Conservation (phyloP, 2,329 filamentous ascomycete genomes). For the Raffaelea deltoideospora region DNA sequence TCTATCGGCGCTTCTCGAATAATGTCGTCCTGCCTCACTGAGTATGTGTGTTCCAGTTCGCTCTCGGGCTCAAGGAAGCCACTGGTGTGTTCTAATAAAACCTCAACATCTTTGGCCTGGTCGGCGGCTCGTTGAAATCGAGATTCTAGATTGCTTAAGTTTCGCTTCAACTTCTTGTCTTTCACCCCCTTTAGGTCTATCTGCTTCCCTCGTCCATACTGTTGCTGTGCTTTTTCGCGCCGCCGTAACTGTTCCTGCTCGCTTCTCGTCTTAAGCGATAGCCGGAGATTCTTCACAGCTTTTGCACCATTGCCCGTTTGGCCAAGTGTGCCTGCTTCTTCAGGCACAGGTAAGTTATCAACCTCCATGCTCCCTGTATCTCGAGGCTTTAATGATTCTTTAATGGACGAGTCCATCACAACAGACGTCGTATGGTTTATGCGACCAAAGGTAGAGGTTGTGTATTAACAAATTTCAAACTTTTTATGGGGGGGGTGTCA, state of each 20-base stretch:
- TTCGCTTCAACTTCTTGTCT: conserved; percentile 80
- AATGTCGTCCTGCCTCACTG: conserved; percentile 81
- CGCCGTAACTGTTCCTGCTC: conserved; percentile 37
- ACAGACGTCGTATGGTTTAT: too few species aligned
- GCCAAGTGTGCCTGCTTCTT: too few species aligned
- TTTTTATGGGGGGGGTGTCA: too few species aligned
- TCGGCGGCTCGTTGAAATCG: conserved; percentile 72
- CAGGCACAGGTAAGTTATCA: too few species aligned
- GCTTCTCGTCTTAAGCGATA: conserved; percentile 34
- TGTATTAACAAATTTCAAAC: too few species aligned
- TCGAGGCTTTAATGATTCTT: too few species aligned
- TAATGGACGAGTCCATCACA: too few species aligned
- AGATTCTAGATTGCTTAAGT: conserved; percentile 60
- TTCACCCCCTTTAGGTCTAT: conserved; percentile 53
- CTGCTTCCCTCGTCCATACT: conserved; percentile 71
- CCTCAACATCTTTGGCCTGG: conserved; percentile 88
- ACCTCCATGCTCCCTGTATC: too few species aligned
- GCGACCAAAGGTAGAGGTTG: too few species aligned
- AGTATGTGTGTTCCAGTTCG: conserved; percentile 83
- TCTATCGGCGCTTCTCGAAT: conserved; percentile 58
- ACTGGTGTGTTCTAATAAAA: conserved; percentile 70
- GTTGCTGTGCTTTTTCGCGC: conserved; percentile 48
- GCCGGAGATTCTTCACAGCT: conserved; percentile 30
- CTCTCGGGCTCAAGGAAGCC: conserved; percentile 82
- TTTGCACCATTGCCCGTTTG: conserved; percentile 39